phyloP scores from a whole-genome alignment of 108 stramenopile species.

The Nitzschia sp. region DNA sequence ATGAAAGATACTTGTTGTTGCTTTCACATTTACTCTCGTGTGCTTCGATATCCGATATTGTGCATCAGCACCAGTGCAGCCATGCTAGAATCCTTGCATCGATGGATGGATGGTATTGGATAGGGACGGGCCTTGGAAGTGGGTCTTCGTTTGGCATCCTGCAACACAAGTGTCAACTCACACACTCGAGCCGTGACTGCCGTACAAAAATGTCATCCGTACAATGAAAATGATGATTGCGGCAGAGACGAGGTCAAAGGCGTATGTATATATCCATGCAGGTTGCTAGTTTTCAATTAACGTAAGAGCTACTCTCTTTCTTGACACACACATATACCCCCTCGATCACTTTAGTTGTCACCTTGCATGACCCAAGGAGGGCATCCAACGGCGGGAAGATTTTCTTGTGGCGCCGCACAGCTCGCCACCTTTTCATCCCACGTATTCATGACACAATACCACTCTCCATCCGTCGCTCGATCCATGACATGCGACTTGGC shows the following conservation, averaged over 20 bases:
- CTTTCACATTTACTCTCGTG: conserved; percentile 19
- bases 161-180: not conserved
- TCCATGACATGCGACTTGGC: conserved; percentile 65
- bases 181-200: conserved; percentile 36
- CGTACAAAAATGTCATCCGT: conserved; percentile 11
- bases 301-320: too few relatives aligned
- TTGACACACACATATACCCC: too few relatives aligned
- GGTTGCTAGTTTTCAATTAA: too few relatives aligned
- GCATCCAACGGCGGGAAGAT: conserved; percentile 82
- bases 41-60: conserved; percentile 24
- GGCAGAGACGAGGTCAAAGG: conserved; percentile 24
- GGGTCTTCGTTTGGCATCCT: conserved; percentile 34
- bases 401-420: conserved; percentile 89
- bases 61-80: conserved; percentile 1
- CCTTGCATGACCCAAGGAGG: conserved; percentile 88
- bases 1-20: not conserved
- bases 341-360: conserved; percentile 17
- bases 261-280: too few relatives aligned
- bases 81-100: conserved; percentile 33
- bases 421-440: conserved; percentile 91
- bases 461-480: conserved; percentile 70
- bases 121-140: conserved; percentile 33
- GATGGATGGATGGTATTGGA: conserved; percentile 42
- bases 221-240: conserved; percentile 19
- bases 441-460: conserved; percentile 93